A percentile compares a stretch with the other conserved stretches of the same genome.
These are phyloP conservation scores for Golovinomyces cichoracearum DNA, from an alignment of 2,329 filamentous ascomycete species.

Conservation along the genomic window DNA sequence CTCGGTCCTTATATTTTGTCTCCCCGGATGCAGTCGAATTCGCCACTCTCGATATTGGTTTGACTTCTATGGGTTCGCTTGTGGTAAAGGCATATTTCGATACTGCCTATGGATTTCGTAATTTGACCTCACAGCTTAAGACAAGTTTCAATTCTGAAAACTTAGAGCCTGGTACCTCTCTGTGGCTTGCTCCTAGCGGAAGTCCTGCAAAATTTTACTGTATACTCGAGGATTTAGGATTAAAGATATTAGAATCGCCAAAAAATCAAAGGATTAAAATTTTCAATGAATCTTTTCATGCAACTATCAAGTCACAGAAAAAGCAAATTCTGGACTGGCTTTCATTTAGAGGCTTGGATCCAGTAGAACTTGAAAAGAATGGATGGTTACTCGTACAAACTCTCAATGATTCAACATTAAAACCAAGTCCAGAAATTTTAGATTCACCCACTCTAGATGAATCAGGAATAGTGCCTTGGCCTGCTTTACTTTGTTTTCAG, in stretches of 20 bases:
- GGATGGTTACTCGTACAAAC: conserved; percentile 15
- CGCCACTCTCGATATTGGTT: conserved; percentile 13
- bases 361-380: conserved; percentile 9
- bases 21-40: conserved; percentile 7
- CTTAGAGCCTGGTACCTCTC: conserved; percentile 7
- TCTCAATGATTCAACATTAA: conserved; percentile 7
- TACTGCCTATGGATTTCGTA: conserved; percentile 9
- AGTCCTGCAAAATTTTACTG: conserved; percentile 13
- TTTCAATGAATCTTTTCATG: conserved; percentile 4
- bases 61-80: conserved; percentile 14
- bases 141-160: conserved; percentile 1
- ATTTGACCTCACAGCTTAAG: conserved; percentile 4
- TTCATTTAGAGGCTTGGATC: conserved; percentile 11
- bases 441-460: conserved; percentile 9
- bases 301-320: conserved; percentile 12
- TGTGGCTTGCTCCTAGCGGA: conserved; percentile 15
- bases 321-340: conserved; percentile 15
- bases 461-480: conserved; percentile 14
- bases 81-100: conserved; percentile 13
- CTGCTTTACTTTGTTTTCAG: conserved; percentile 14
- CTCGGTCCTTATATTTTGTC: conserved; percentile 2
- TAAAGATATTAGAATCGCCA: not conserved
- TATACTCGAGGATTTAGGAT: conserved; percentile 6
- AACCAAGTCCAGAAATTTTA: conserved; percentile 8
- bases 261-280: not conserved